Base-by-base conservation (phyloP, 257 asterid species). In the Scutellaria galericulata region DNA sequence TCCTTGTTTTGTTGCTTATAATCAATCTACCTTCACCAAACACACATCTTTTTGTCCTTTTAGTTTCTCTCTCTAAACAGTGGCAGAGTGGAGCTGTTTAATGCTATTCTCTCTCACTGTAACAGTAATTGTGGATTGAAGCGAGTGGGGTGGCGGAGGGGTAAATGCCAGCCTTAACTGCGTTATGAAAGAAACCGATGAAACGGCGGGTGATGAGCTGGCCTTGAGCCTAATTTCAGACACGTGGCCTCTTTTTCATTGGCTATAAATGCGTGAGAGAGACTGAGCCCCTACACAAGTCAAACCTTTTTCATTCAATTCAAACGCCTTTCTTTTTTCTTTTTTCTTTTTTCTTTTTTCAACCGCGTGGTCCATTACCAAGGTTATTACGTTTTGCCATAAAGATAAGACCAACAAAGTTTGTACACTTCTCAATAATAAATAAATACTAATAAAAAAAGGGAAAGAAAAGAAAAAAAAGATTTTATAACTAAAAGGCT, bases 161-260 rank as follows among this genome's bases (percentile, higher is more conserved):
- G 48, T 88, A 83, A 85, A 85, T 88, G 94, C 85, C 44, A 53
- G 88, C 91, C 74, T 79, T 88, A 85, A 90, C 84, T 88, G 64
- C 66, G 74, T 35, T 15, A 15, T 20, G 50, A 60, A 60, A 66
- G 84, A 76, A 89, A 83, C 88, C 68, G 88, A 80, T 79, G 76
- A 69, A 75, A 80, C 75, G 82, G 83, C 84, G 69, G 70, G 50
- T 71, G 73, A 73, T 65, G 51, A 20, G 68, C 5, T 63, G 71
- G 64, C 65, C 31, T 20, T 22, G 68, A 27, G 12, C 35, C 46
- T 56, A 10, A 70, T 68, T 70, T 24, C 42, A 0, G 1, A 78
- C 87, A 85, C 88, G 93, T 81, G 96, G 71, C 46, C 4, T 0
- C 0, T 13, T 78, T n/a, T 10, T 3, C 53, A 68, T 83, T 83